Conservation (phyloP, 176 grass and related monocot species). For the Bothriochloa decipiens region DNA sequence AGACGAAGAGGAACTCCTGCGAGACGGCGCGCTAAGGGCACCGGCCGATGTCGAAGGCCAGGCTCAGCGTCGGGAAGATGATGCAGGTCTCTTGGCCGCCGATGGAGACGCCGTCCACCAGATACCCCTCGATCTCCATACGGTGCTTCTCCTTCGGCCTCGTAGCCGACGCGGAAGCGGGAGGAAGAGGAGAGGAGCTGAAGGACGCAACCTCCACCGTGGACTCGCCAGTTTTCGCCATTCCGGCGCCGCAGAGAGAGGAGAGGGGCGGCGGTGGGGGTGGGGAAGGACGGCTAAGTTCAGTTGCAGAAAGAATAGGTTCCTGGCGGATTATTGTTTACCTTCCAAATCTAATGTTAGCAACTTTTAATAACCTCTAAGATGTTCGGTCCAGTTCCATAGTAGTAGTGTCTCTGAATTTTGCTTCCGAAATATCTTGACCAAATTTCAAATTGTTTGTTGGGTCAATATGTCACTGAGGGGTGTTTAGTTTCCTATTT, state of each 20-base stretch:
- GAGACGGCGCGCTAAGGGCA: slow-evolving; percentile 85
- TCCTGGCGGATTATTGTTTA: too few species aligned
- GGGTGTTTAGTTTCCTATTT: too few species aligned
- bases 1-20: slow-evolving; percentile 96
- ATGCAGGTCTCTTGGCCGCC: slow-evolving; percentile 94
- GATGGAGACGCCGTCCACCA: slow-evolving; percentile 81
- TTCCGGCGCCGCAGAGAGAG: slow-evolving; percentile 17
- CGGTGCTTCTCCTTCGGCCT: slow-evolving; percentile 34
- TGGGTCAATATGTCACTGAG: too few species aligned
- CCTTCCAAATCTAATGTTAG: too few species aligned
- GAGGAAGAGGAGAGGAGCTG: neutral
- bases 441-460: too few species aligned
- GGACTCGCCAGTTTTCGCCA: slow-evolving; percentile 41
- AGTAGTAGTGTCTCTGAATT: too few species aligned
- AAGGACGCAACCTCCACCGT: neutral
- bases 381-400: too few species aligned
- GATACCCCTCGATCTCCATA: slow-evolving; percentile 74
- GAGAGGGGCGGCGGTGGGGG: neutral
- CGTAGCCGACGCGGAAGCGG: neutral
- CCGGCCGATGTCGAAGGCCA: slow-evolving; percentile 94
- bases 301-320: too few species aligned
- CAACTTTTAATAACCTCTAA: neutral
- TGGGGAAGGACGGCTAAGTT: too few species aligned
- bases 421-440: too few species aligned
- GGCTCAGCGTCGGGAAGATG: slow-evolving; percentile 87